phyloP scores from a whole-genome alignment of 306 rosid genomes.

The Castanea crenata region DNA sequence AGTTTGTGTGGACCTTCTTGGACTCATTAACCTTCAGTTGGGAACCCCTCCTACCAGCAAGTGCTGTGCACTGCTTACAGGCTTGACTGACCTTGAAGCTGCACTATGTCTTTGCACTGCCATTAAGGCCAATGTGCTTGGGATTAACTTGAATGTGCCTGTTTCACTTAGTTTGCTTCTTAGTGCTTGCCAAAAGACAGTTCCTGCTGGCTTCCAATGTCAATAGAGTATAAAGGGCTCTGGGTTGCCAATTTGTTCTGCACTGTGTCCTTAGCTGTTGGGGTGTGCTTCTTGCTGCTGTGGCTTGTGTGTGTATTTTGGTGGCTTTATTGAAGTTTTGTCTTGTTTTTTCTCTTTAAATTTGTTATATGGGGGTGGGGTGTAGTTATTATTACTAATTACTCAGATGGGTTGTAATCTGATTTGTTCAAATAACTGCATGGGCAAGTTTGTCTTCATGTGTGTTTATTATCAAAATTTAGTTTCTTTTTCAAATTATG shows the following conservation, averaged over 20 bases:
- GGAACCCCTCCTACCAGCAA: conserved; percentile 54
- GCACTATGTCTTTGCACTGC: conserved; percentile 85
- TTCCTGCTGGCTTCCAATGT: conserved; percentile 73
- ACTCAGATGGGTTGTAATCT: not conserved
- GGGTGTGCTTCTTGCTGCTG: not conserved
- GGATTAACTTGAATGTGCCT: conserved; percentile 63
- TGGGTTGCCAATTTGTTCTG: not conserved
- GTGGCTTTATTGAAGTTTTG: not conserved
- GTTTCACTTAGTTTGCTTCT: conserved; percentile 48
- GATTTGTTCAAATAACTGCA: conserved; percentile 1
- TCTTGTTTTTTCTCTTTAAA: not conserved
- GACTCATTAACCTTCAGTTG: conserved; percentile 33
- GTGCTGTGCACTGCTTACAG: conserved; percentile 65
- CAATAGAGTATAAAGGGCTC: not conserved
- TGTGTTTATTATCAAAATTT: not conserved
- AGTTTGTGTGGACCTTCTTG: conserved; percentile 55
- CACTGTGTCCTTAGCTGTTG: not conserved
- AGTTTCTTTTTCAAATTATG: not conserved
- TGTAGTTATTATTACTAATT: not conserved
- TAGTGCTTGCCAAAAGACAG: conserved; percentile 73
- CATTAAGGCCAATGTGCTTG: conserved; percentile 71
- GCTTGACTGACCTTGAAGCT: conserved; percentile 62
- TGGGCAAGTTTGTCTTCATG: conserved; percentile 34
- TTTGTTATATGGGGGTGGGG: not conserved
- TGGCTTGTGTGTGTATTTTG: not conserved